Percentiles rank a stretch among this genome's conserved stretches.
Conservation (phyloP, 805 yeast species). For the Candida incommunis region DNA sequence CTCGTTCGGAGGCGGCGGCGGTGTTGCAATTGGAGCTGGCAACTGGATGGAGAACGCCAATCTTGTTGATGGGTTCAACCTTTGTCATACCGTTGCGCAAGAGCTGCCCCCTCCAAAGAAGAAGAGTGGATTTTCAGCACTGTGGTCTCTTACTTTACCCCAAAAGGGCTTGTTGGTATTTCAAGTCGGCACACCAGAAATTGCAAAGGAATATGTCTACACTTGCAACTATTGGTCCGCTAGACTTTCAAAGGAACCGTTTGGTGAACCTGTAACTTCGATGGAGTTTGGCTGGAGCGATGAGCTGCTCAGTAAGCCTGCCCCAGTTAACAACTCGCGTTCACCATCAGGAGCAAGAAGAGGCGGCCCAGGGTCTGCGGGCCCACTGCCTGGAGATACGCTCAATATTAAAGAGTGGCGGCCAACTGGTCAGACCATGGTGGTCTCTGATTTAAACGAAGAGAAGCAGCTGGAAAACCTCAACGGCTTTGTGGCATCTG, state of each 20-base stretch:
- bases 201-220: slow-evolving; percentile 55
- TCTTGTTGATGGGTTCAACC: slow-evolving; percentile 37
- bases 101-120: slow-evolving; percentile 23
- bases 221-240: slow-evolving; percentile 89
- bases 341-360: neutral
- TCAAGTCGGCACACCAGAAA: slow-evolving; percentile 51
- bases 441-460: slow-evolving; percentile 16
- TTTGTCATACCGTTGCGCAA: slow-evolving; percentile 31
- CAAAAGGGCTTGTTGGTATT: slow-evolving; percentile 34
- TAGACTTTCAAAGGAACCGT: slow-evolving; percentile 66
- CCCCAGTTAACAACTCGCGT: neutral
- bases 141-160: slow-evolving; percentile 47
- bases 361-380: slow-evolving; percentile 4
- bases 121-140: slow-evolving; percentile 23
- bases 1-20: slow-evolving; percentile 16
- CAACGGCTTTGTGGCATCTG: slow-evolving; percentile 24
- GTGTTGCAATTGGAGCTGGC: slow-evolving; percentile 37
- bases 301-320: slow-evolving; percentile 2
- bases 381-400: slow-evolving; percentile 14
- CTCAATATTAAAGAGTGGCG: slow-evolving; percentile 19
- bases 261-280: slow-evolving; percentile 51
- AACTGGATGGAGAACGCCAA: slow-evolving; percentile 57
- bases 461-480: slow-evolving; percentile 28
- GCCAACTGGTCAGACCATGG: slow-evolving; percentile 19
- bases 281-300: slow-evolving; percentile 70